Conservation (phyloP, 139 green algal genomes). For the Coelastrella sp. region DNA sequence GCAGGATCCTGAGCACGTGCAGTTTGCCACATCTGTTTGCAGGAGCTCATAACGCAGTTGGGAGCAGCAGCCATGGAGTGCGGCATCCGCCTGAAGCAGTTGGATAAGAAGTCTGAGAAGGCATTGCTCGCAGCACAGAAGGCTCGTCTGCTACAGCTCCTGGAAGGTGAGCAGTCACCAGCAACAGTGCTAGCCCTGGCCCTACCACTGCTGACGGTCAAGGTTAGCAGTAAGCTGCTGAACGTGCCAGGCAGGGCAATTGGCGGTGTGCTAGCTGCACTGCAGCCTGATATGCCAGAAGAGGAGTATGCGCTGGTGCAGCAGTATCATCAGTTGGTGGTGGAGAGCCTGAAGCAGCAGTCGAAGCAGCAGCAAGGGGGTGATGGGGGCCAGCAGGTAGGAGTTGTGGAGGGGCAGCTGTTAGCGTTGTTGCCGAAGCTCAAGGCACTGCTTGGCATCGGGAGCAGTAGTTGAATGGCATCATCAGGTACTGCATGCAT, state of each 20-base stretch:
- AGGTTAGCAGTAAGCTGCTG: constrained; percentile 52
- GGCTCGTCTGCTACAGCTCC: constrained; percentile 48
- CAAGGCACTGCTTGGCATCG: background rate
- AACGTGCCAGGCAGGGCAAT: constrained; percentile 74
- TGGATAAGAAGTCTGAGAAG: constrained; percentile 83
- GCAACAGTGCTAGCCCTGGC: constrained; percentile 73
- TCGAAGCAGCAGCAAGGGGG: background rate
- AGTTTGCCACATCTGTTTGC: background rate
- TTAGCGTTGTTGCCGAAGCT: constrained; percentile 24
- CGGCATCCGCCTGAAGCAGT: constrained; percentile 69
- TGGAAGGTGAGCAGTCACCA: constrained; percentile 61
- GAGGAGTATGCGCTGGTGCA: constrained; percentile 38
- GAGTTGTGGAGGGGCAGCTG: constrained; percentile 43
- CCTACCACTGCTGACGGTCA: constrained; percentile 75
- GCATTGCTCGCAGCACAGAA: constrained; percentile 50
- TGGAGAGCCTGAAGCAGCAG: constrained; percentile 50
- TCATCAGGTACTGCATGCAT: too few relatives aligned
- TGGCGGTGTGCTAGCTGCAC: constrained; percentile 52
- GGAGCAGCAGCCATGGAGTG: constrained; percentile 60
- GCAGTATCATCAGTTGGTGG: constrained; percentile 59
- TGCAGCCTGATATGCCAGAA: constrained; percentile 37
- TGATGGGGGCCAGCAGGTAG: background rate
- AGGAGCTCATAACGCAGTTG: constrained; percentile 55
- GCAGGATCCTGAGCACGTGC: too few relatives aligned
- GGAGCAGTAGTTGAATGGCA: background rate